These are phyloP conservation scores for Colletotrichum phormii DNA, from an alignment of 2,329 filamentous ascomycete species.

Conservation along the genomic window DNA sequence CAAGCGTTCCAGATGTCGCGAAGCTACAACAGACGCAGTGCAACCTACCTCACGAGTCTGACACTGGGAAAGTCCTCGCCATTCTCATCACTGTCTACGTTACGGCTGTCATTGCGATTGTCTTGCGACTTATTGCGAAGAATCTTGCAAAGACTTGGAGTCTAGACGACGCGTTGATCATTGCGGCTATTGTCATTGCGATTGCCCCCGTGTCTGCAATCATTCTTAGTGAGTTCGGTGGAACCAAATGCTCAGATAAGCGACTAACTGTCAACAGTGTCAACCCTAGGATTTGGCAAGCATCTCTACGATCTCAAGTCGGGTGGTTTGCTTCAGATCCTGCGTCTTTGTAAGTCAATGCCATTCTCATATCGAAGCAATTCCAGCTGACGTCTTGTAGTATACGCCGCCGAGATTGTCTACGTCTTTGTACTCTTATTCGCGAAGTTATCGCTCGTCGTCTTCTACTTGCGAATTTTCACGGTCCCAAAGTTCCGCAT, in stretches of 20 bases:
- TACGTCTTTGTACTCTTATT: conserved; percentile 45
- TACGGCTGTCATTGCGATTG: not conserved
- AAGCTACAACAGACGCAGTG: conserved; percentile 30
- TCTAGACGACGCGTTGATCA: conserved; percentile 22
- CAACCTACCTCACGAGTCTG: conserved; percentile 31
- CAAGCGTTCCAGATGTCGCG: conserved; percentile 14
- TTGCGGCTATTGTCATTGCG: conserved; percentile 20
- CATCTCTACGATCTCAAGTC: conserved; percentile 35
- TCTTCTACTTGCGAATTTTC: conserved; percentile 48
- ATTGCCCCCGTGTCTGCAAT: conserved; percentile 26
- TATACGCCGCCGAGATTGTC: conserved; percentile 42
- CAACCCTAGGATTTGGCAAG: conserved; percentile 26
- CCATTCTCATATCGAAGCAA: no score
- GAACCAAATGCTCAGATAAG: no score
- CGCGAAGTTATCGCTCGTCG: conserved; percentile 46
- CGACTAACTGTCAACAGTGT: conserved; percentile 13
- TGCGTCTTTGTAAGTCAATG: conserved; percentile 17
- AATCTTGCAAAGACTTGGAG: conserved; percentile 21
- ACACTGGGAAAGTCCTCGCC: conserved; percentile 11
- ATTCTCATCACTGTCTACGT: conserved; percentile 22
- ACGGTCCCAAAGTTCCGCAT: conserved; percentile 39
- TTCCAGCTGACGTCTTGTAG: not conserved
- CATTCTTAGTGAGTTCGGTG: conserved; percentile 7
- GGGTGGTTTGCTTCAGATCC: conserved; percentile 14
- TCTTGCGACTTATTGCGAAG: conserved; percentile 19